Base-by-base conservation (phyloP, 2,329 filamentous ascomycete species). In the Cladobotryum mycophilum region DNA sequence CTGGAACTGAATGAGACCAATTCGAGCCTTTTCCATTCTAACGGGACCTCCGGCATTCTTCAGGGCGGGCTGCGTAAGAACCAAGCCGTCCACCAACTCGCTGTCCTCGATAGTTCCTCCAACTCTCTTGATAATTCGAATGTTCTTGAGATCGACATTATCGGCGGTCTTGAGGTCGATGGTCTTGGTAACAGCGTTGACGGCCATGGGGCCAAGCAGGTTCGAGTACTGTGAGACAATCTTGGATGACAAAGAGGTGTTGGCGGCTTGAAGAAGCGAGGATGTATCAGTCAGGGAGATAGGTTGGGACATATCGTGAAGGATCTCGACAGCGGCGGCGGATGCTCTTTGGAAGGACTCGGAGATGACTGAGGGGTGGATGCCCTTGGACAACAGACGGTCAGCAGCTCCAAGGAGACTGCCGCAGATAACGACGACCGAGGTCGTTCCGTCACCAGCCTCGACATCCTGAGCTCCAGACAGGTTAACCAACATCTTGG, bases 71-170 rank as follows among this genome's bases (percentile, higher is more conserved):
- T 99, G 93, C 64, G 89, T 90, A 60, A 99, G 78, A 49, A 97
- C 91, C 52, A 99, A 73, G 30, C 93, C 93, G 63, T 99, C 93
- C 36, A 97, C 84, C 77, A 99, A 86, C 74, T 99, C 93, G 65
- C 89, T 96, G 67, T 99, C 93, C 67, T 99, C 93, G 68, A 99
- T 97, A 38, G 95, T 97, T 54, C 93, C 93, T 62, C 93, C 93
- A 51, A 95, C 86, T 75, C 96, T 97, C 81, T 97, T 97, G 64
- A 99, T 80, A 61, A 97, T 93, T 59, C 93, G 84, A 56, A 99
- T 96, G 71, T 97, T 96, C 68, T 89, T 89, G 53, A 99, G 78
- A 64, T 99, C 93, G 50, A 96, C 93, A 58, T 99, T 99, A 59
- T 96, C 89, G 49, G 93, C 92, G 18, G 86, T 96, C 76, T 91